Base-by-base conservation (phyloP, 371 early-diverging fungal species). In the Mortierella sp. region DNA sequence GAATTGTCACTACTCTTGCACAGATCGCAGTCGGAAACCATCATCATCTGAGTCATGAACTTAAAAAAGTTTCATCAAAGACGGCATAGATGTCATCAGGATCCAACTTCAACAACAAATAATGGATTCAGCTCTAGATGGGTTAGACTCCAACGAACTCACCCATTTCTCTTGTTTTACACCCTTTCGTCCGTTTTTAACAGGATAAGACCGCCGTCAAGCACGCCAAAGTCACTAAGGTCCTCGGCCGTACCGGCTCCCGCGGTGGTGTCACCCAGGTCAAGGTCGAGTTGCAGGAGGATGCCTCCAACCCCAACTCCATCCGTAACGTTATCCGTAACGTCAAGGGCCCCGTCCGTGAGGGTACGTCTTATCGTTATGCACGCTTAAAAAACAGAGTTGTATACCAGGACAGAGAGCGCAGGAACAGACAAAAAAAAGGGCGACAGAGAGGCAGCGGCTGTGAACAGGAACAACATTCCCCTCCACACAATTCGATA, bases 191-290 rank as follows among this genome's bases (percentile, higher is more conserved):
- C 17, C 43, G 39, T 24, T 50, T 28, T 27, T n/a, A 54, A 12
- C 82, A 87, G 89, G 89, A 89, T 80, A 91, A 93, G 82, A 81
- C 84, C 64, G 86, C 86, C 73, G 91, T 95, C 78, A 97, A 96
- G 88, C 92, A 94, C 82, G 99, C 96, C 81, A 87, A 87, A 70
- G 99, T 98, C 79, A 90, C 86, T 80, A 97, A 97, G 89, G 94
- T 97, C 70, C 93, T 98, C 80, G 99, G 98, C 85, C 95, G 99
- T 80, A 98, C 99, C 72, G 99, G 99, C 82, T 98, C 99, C 83
- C 96, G 98, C 81, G 95, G 95, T 89, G 94, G 97, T 87, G 98
- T 98, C 83, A 97, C 98, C 81, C 98, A 98, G 87, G 99, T 98
- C 82, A 94, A 97, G 79, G 99, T 97, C 80, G 99, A 97, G 86